These are phyloP conservation scores for Penicillium daleae DNA, from an alignment of 495 filamentous ascomycete species.

Conservation along the genomic window DNA sequence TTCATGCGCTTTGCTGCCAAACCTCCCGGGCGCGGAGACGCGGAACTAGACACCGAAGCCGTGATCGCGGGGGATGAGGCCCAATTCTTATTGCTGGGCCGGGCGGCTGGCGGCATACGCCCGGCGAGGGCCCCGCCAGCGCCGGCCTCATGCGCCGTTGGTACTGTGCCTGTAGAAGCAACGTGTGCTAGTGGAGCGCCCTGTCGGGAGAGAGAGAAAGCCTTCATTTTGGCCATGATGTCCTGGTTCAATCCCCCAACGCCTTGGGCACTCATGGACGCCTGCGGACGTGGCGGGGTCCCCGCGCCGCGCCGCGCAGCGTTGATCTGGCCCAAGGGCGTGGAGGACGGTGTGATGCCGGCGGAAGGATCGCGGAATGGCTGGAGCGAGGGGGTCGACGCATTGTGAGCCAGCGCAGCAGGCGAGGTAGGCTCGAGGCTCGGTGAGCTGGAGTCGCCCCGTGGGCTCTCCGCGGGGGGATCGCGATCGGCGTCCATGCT, in stretches of 20 bases:
- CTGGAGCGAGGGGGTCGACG: conserved; percentile 35
- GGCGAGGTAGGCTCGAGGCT: conserved; percentile 3
- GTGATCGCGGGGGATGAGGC: conserved; percentile 53
- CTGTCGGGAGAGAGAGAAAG: conserved; percentile 70
- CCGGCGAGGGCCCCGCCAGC: conserved; percentile 42
- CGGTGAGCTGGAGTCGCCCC: conserved; percentile 33
- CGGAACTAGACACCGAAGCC: conserved; percentile 27
- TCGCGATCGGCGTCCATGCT: conserved; percentile 26
- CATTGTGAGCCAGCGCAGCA: conserved; percentile 9
- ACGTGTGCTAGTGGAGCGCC: conserved; percentile 49
- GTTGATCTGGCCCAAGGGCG: conserved; percentile 78
- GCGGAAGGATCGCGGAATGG: conserved; percentile 36
- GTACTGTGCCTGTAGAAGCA: conserved; percentile 41
- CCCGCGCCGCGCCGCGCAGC: conserved; percentile 65
- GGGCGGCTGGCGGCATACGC: conserved; percentile 40
- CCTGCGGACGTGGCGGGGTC: conserved; percentile 50
- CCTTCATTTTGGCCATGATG: conserved; percentile 79
- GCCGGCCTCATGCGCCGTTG: conserved; percentile 28
- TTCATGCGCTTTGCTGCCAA: conserved; percentile 59
- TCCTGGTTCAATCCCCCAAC: conserved; percentile 70
- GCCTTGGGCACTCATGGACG: conserved; percentile 59
- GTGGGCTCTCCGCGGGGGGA: conserved; percentile 19
- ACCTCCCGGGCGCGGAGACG: conserved; percentile 51
- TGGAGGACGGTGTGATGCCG: conserved; percentile 74
- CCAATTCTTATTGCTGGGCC: conserved; percentile 53